These are phyloP conservation scores for Pistacia integerrima DNA, from an alignment of 345 rosid genomes.

Conservation along the genomic window DNA sequence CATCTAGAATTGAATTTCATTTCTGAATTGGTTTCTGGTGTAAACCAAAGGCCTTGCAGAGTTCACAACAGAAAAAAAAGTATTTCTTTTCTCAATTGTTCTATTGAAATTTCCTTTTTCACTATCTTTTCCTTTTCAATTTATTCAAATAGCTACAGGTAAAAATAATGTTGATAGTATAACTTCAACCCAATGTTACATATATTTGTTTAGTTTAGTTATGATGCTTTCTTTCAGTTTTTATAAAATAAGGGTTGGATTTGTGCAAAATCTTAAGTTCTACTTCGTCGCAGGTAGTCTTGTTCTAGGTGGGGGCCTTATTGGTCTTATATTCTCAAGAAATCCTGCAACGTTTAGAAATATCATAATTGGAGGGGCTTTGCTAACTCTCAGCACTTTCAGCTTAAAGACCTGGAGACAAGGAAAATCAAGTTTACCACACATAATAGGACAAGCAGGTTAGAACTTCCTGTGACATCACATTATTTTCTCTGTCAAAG, in stretches of 20 bases:
- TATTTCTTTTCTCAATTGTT: neutral
- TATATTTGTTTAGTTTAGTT: neutral
- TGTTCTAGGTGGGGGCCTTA: slow-evolving; percentile 65
- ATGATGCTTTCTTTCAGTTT: neutral
- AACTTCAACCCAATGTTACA: neutral
- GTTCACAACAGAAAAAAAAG: neutral
- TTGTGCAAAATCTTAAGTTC: slow-evolving; percentile 14
- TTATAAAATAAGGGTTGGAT: neutral
- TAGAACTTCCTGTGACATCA: neutral
- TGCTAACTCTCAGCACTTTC: slow-evolving; percentile 79
- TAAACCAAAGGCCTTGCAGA: neutral
- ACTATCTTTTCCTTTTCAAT: neutral
- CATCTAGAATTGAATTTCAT: neutral
- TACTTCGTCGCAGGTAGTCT: slow-evolving; percentile 56
- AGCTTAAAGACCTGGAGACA: slow-evolving; percentile 88
- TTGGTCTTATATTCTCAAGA: slow-evolving; percentile 76
- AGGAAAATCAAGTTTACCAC: slow-evolving; percentile 90
- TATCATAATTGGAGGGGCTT: slow-evolving; percentile 68
- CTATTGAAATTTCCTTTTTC: neutral
- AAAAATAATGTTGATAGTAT: slow-evolving; percentile 5
- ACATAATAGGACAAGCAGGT: slow-evolving; percentile 95
- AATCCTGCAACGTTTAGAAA: slow-evolving; percentile 54
- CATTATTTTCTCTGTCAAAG: neutral
- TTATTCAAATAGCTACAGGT: neutral
- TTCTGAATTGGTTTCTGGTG: neutral